Evolutionary conservation across 495 filamentous ascomycete species (phyloP).

Genomic region (Aspergillus haitiensis): DNA sequence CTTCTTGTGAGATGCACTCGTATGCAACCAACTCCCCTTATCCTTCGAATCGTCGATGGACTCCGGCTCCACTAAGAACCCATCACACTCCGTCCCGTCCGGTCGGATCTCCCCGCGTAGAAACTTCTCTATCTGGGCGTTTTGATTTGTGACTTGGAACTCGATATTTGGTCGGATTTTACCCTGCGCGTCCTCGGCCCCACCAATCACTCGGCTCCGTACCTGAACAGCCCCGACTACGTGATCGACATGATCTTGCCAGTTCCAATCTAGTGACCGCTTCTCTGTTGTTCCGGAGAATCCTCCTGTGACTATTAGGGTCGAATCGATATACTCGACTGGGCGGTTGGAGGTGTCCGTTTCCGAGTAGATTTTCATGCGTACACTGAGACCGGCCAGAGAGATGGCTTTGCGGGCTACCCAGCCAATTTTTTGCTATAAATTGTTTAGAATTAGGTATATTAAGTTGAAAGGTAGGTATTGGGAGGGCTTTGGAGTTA

Average conservation of each 20-base stretch:
- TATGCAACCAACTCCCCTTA: constrained; percentile 9
- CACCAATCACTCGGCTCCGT: neutral
- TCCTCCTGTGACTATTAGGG: neutral
- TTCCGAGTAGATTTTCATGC: no score
- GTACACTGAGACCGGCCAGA: no score
- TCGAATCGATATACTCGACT: neutral
- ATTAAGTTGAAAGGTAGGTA: no score
- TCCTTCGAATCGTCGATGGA: neutral
- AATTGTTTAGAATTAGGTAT: no score
- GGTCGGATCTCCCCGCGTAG: constrained; percentile 10
- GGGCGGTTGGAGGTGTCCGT: no score
- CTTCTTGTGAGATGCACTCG: neutral
- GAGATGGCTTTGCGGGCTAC: no score
- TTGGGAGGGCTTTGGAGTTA: no score
- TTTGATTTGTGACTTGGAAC: neutral
- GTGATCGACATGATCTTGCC: neutral
- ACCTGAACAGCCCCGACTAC: neutral
- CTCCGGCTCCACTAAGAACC: neutral
- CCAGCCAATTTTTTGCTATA: no score
- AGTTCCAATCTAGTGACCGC: neutral
- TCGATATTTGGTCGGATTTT: constrained; percentile 2
- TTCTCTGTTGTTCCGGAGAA: neutral
- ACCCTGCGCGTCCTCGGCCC: neutral
- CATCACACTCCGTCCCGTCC: neutral
- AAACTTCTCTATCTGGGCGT: constrained; percentile 1